phyloP scores from a whole-genome alignment of 1,284 basidiomycete genomes.

The Abortiporus biennis region DNA sequence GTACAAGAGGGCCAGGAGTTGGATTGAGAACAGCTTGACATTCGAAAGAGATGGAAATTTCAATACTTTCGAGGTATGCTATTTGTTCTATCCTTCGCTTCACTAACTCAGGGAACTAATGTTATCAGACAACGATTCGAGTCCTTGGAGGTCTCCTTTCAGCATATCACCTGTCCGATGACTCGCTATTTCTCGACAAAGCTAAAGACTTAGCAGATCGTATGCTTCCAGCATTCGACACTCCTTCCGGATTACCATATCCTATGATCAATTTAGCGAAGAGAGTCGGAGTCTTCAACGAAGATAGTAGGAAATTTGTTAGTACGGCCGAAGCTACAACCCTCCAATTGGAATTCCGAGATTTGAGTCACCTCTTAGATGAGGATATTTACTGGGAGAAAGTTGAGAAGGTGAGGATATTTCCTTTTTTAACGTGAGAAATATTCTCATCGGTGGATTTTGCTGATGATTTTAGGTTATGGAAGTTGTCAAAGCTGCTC shows the following conservation, averaged over 20 bases:
- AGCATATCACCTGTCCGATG: conserved; percentile 70
- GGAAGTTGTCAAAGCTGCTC: conserved; percentile 58
- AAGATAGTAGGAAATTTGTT: conserved; percentile 59
- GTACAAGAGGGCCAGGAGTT: conserved; percentile 71
- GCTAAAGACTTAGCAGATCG: conserved; percentile 82
- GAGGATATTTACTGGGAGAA: conserved; percentile 79
- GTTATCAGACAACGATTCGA: conserved; percentile 67
- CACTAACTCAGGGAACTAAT: conserved; percentile 1
- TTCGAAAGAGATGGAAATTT: conserved; percentile 81
- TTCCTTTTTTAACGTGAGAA: conserved; percentile 1
- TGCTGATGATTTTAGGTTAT: too few species aligned
- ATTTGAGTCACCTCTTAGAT: conserved; percentile 77
- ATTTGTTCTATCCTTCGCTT: neutral
- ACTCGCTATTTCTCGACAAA: conserved; percentile 66
- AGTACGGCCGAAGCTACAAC: conserved; percentile 85
- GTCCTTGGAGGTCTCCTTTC: conserved; percentile 81
- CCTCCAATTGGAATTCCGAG: conserved; percentile 86
- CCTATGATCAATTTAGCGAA: conserved; percentile 74
- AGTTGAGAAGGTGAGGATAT: conserved; percentile 59
- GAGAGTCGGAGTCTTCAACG: conserved; percentile 59
- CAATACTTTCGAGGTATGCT: conserved; percentile 86
- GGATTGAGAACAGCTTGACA: conserved; percentile 66
- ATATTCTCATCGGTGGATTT: conserved; percentile 8
- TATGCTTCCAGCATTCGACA: conserved; percentile 81
- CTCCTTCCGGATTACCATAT: conserved; percentile 76